Evolutionary conservation across 176 grass and related monocot genomes (phyloP).

Genomic region (Elaeis guineensis): DNA sequence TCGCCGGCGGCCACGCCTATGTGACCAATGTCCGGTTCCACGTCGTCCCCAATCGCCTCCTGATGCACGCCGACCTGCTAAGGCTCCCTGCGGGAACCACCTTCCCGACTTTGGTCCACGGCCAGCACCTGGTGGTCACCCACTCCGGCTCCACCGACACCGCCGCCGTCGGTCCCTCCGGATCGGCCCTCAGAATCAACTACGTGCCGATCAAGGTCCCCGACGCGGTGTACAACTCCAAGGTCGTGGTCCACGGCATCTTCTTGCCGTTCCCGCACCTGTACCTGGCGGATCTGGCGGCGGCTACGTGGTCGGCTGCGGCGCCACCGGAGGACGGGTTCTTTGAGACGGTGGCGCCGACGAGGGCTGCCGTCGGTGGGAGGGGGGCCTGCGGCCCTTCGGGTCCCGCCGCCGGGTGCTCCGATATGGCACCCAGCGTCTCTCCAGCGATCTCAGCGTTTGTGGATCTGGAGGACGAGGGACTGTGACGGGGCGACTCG

Average conservation of each 20-base stretch:
- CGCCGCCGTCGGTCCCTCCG: background rate
- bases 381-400: too few species aligned
- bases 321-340: too few species aligned
- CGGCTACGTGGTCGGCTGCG: too few species aligned
- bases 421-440: too few species aligned
- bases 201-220: conserved; percentile 57
- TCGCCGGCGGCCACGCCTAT: conserved; percentile 53
- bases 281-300: conserved; percentile 8
- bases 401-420: too few species aligned
- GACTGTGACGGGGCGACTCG: too few species aligned
- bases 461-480: too few species aligned
- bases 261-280: conserved; percentile 53
- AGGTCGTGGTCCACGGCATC: conserved; percentile 49
- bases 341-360: too few species aligned
- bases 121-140: conserved; percentile 52
- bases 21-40: conserved; percentile 60
- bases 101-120: conserved; percentile 52
- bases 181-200: conserved; percentile 45
- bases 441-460: too few species aligned
- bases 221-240: conserved; percentile 58
- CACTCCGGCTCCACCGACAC: background rate
- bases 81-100: conserved; percentile 35
- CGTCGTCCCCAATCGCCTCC: conserved; percentile 42
- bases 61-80: conserved; percentile 41
- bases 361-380: too few species aligned